These are phyloP conservation scores for Rhypophila decipiens DNA, from an alignment of 495 filamentous ascomycete genomes.

Conservation along the genomic window DNA sequence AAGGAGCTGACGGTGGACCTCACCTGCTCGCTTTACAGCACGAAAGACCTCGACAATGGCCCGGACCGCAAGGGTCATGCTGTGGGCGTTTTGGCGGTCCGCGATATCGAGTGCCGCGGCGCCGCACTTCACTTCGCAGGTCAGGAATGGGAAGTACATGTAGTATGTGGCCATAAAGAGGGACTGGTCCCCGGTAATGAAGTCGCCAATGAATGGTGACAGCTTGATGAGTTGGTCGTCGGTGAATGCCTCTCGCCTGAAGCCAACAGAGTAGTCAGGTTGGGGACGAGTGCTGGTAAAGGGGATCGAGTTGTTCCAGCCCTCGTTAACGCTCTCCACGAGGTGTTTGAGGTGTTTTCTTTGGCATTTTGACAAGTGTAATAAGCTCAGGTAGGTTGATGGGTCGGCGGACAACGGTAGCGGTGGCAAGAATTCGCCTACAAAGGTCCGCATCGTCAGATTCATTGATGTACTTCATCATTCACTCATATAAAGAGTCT, in stretches of 20 bases:
- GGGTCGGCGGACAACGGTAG: slow-evolving; percentile 9
- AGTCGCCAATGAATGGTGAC: no score
- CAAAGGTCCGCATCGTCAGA: slow-evolving; percentile 1
- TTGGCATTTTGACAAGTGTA: slow-evolving; percentile 7
- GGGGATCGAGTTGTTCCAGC: no score
- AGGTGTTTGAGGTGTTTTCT: no score
- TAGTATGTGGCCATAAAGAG: slow-evolving; percentile 33
- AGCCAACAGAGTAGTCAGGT: no score
- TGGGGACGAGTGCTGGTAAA: no score
- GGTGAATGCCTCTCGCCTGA: no score
- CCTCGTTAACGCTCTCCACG: no score
- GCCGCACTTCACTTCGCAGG: no score
- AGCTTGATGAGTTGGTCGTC: no score
- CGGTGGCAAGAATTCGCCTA: slow-evolving; percentile 9
- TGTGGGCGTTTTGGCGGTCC: slow-evolving; percentile 16
- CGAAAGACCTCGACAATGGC: slow-evolving; percentile 30
- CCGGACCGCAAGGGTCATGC: slow-evolving; percentile 35
- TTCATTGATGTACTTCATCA: slow-evolving; percentile 8
- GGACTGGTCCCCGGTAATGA: slow-evolving; percentile 13
- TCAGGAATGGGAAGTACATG: slow-evolving; percentile 18
- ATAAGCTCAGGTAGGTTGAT: slow-evolving; percentile 13
- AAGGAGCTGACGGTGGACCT: slow-evolving; percentile 35
- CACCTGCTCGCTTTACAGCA: slow-evolving; percentile 26
- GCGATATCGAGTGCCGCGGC: slow-evolving; percentile 24
- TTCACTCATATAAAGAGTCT: slow-evolving; percentile 14